These are phyloP conservation scores for Metschnikowia anglica DNA, from an alignment of 805 yeast genomes.

Conservation along the genomic window DNA sequence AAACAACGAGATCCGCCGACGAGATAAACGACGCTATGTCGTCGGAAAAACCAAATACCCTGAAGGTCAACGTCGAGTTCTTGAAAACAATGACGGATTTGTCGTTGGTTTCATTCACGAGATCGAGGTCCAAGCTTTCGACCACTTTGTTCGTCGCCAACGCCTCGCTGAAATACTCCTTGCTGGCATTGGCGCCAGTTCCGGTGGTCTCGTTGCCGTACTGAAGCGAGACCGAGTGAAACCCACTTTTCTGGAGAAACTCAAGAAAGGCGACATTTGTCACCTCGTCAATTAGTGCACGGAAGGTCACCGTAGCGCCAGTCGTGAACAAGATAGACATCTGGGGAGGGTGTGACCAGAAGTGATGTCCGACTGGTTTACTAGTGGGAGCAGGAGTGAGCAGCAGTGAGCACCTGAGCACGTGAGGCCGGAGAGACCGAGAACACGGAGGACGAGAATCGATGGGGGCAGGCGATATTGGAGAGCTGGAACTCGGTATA, in stretches of 20 bases:
- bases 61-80: conserved; percentile 16
- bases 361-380: too few relatives aligned
- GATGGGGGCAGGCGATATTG: too few relatives aligned
- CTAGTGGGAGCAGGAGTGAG: too few relatives aligned
- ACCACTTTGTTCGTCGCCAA: conserved; percentile 17
- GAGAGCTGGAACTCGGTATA: too few relatives aligned
- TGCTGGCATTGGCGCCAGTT: conserved; percentile 25
- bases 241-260: conserved; percentile 37
- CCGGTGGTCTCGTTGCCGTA: conserved; percentile 33
- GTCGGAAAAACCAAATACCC: conserved; percentile 30
- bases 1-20: conserved; percentile 59
- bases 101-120: conserved; percentile 20
- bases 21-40: conserved; percentile 39
- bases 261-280: conserved; percentile 35
- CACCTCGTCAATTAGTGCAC: conserved; percentile 49
- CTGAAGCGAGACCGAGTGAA: conserved; percentile 28
- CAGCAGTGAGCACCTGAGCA: too few relatives aligned
- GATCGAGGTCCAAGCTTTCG: conserved; percentile 13
- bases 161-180: conserved; percentile 22
- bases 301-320: conserved; percentile 90
- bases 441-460: too few relatives aligned
- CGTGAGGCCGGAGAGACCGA: too few relatives aligned
- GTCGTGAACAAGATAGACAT: conserved; percentile 59
- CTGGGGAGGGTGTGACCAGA: too few relatives aligned
- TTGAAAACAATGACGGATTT: conserved; percentile 15